Conservation (phyloP, 176 grass and related monocot genomes). For the bread wheat (Triticum aestivum) region DNA sequence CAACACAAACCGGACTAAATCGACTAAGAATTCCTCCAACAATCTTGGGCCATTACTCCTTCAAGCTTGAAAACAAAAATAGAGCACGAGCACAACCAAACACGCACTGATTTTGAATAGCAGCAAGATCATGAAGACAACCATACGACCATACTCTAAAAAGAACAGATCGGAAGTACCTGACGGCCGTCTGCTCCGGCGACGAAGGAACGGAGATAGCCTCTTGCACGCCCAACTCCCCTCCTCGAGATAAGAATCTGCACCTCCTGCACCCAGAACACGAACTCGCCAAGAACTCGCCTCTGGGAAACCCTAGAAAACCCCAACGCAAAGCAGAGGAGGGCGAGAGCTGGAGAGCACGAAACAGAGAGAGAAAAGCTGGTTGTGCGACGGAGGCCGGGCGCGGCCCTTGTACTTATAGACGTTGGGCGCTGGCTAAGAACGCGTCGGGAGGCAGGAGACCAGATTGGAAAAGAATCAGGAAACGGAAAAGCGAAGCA, state of each 20-base stretch:
- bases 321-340: not conserved
- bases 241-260: not conserved
- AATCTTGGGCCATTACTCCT: not conserved
- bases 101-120: not conserved
- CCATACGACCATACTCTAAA: not conserved
- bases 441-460: not conserved
- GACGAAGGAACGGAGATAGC: not conserved
- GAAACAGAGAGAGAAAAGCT: not conserved
- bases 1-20: not conserved
- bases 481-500: not conserved
- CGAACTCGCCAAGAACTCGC: not conserved
- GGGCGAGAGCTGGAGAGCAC: not conserved
- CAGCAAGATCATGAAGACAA: not conserved
- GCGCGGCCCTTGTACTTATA: not conserved
- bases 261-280: not conserved
- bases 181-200: not conserved
- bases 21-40: not conserved
- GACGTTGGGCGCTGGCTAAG: not conserved
- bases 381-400: not conserved
- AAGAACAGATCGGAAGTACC: not conserved
- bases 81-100: not conserved
- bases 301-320: not conserved
- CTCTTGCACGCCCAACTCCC: not conserved
- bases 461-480: not conserved
- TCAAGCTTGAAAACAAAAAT: not conserved